Evolutionary conservation across 192 early-diverging fungal genomes (phyloP), one percentile per base, ranked within the genome.

Genomic region (Backusella psychrophila): DNA sequence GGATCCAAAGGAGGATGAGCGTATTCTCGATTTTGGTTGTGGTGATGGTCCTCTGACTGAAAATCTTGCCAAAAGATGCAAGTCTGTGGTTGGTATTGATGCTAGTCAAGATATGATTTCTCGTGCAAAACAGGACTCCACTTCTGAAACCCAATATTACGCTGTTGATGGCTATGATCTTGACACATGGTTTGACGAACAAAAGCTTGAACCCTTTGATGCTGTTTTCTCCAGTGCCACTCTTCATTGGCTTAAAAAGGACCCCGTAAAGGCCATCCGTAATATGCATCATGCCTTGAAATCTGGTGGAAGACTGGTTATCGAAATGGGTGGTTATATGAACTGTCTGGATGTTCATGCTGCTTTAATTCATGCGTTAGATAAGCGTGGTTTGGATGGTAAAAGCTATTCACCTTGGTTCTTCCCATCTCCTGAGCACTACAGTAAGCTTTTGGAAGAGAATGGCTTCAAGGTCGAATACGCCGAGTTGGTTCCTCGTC

Each of bases 141-240:
- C 87, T 41, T 23, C 33, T 12, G 33, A 72, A 38, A 72, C 49
- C 9, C 6, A n/a, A 21, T 84, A 81, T 21, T 76, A 69, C 21
- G 89, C 91, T n/a, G 78, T 87, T 34, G 86, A 92, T 75, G 88
- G 90, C 0, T 86, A 88, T 49, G 83, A 82, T 29, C 70, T 93
- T 15, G 21, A 46, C 1, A 75, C 38, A 29, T 85, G 84, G 73
- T 65, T 82, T 29, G 76, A 82, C 8, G 42, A 85, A 17, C 68
- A 69, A 69, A 68, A 86, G 15, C 72, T 80, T 21, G 74, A 82
- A 53, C n/a, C 77, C 15, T 92, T 93, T 81, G 92, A 93, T 76
- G 87, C 86, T 0, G 89, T 93, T 0, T 92, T 93, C 77, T 89
- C 90, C 1, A 92, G 86, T 74, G 92, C 91, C 26, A 91, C 92